Percentiles rank a stretch among this genome's conserved stretches.
These are phyloP conservation scores for Penicillium occitanis DNA, from an alignment of 2,329 filamentous ascomycete genomes.

Conservation along the genomic window DNA sequence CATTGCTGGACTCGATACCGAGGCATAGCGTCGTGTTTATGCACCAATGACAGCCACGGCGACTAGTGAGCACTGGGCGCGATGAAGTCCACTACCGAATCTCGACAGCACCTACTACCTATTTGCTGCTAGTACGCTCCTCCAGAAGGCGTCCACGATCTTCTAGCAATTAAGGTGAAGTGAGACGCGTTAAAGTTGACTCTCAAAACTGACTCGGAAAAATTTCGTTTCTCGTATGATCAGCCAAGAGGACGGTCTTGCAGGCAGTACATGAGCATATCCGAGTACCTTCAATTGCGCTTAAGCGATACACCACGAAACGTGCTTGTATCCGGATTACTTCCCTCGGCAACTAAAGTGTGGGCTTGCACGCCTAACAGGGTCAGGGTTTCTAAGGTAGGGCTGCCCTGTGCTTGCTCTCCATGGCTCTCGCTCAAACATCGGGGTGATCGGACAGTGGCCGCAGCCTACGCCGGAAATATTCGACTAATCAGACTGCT, in stretches of 20 bases:
- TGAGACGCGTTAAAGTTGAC: neutral
- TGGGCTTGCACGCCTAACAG: neutral
- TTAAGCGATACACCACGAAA: neutral
- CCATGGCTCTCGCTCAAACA: neutral
- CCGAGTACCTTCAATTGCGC: neutral
- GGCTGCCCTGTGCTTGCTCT: neutral
- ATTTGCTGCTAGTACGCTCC: neutral
- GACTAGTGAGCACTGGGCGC: neutral
- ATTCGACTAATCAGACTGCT: neutral
- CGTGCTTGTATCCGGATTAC: neutral
- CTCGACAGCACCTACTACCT: constrained; percentile 1
- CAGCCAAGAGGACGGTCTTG: neutral
- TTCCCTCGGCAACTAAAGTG: neutral
- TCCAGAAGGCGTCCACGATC: neutral
- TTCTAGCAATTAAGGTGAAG: neutral
- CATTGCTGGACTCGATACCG: neutral
- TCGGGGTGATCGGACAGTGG: neutral
- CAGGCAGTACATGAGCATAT: neutral
- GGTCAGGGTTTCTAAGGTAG: neutral
- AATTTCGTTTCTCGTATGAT: neutral
- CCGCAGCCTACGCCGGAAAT: neutral
- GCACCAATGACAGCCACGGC: neutral
- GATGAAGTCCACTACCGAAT: neutral
- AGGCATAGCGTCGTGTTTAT: neutral
- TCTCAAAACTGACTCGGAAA: neutral